These are phyloP conservation scores for Gentiana straminea DNA, from an alignment of 257 asterid genomes.

Conservation along the genomic window DNA sequence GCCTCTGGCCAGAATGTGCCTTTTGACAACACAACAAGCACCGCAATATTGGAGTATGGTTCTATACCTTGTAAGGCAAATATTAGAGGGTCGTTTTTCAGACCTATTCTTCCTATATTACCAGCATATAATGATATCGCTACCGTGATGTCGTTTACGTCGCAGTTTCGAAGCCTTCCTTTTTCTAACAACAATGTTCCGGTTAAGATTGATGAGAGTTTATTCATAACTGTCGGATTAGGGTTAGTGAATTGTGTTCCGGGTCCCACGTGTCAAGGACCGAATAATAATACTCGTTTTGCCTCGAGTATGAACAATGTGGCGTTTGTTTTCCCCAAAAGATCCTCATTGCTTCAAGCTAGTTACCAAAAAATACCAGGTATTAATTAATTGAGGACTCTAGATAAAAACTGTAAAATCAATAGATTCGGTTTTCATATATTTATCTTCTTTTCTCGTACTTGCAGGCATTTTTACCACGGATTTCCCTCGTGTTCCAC, in stretches of 20 bases:
- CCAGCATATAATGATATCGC: slow-evolving; percentile 50
- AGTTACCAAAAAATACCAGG: slow-evolving; percentile 37
- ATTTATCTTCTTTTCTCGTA: no score
- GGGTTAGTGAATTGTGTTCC: slow-evolving; percentile 41
- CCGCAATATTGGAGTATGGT: slow-evolving; percentile 49
- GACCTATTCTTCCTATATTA: slow-evolving; percentile 34
- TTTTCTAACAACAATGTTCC: slow-evolving; percentile 28
- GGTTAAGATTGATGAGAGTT: slow-evolving; percentile 21
- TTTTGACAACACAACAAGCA: slow-evolving; percentile 58
- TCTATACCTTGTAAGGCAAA: slow-evolving; percentile 4
- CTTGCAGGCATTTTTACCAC: slow-evolving; percentile 31
- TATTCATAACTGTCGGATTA: slow-evolving; percentile 46
- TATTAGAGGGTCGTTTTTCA: background rate
- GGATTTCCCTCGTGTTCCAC: slow-evolving; percentile 52
- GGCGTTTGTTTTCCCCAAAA: slow-evolving; percentile 36
- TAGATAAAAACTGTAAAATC: no score
- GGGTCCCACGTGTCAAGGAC: slow-evolving; percentile 61
- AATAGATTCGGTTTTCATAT: no score
- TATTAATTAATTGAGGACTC: background rate
- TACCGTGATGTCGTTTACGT: slow-evolving; percentile 29
- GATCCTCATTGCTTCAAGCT: slow-evolving; percentile 40
- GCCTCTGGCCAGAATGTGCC: slow-evolving; percentile 29
- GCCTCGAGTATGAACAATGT: slow-evolving; percentile 55
- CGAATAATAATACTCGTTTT: slow-evolving; percentile 46
- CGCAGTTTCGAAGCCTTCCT: slow-evolving; percentile 27